Percentiles rank a stretch among this genome's conserved stretches.
Conservation (phyloP, 2,329 filamentous ascomycete genomes). For the Eutypa lata region DNA sequence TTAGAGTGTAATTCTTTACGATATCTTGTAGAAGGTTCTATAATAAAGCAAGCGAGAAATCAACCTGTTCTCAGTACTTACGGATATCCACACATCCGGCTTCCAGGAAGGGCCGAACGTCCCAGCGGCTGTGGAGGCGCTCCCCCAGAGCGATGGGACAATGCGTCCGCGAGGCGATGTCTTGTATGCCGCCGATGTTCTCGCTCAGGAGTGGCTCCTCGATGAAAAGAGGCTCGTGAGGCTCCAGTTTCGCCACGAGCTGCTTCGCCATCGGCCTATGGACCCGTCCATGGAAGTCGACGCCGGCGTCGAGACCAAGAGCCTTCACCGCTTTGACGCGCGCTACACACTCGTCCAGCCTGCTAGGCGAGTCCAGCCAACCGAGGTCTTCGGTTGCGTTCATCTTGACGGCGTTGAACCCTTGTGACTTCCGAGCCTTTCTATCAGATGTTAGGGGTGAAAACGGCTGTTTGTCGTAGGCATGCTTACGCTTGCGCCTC, state of each 20-base stretch:
- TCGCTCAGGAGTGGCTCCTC: slow-evolving; percentile 72
- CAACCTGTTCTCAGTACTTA: too few species aligned
- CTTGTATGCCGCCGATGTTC: slow-evolving; percentile 62
- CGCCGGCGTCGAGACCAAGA: slow-evolving; percentile 67
- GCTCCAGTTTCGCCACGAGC: slow-evolving; percentile 63
- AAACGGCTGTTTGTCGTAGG: neutral
- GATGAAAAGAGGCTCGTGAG: slow-evolving; percentile 69
- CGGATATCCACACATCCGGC: slow-evolving; percentile 64
- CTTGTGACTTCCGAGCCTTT: slow-evolving; percentile 55
- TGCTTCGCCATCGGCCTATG: slow-evolving; percentile 83
- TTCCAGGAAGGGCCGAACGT: slow-evolving; percentile 69
- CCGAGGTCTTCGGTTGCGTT: slow-evolving; percentile 73
- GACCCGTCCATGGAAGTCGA: slow-evolving; percentile 76
- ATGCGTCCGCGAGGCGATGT: slow-evolving; percentile 50
- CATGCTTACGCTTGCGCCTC: slow-evolving; percentile 54
- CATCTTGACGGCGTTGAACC: slow-evolving; percentile 71
- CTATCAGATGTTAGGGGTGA: slow-evolving; percentile 28
- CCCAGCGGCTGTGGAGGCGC: slow-evolving; percentile 69
- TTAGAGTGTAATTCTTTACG: too few species aligned
- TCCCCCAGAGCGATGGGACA: slow-evolving; percentile 71
- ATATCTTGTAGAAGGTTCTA: too few species aligned
- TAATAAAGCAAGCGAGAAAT: too few species aligned
- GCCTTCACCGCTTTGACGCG: slow-evolving; percentile 66
- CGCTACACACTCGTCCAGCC: slow-evolving; percentile 61
- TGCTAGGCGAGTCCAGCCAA: slow-evolving; percentile 70